Evolutionary conservation across 345 rosid genomes (phyloP).

Genomic region (Sisymbrium altissimum): DNA sequence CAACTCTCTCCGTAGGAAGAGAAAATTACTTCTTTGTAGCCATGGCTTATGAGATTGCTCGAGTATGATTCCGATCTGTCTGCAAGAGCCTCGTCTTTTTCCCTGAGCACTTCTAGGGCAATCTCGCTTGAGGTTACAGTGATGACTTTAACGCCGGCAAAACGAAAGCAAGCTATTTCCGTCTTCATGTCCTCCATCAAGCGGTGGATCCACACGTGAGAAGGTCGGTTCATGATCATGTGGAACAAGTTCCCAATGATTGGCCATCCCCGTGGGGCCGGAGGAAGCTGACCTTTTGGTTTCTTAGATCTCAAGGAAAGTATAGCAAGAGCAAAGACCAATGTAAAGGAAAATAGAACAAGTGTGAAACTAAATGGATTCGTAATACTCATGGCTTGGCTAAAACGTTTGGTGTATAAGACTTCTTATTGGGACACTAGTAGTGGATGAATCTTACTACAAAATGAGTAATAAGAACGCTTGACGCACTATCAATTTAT

Average conservation of each 20-base stretch:
- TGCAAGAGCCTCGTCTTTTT: constrained; percentile 24
- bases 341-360: not conserved
- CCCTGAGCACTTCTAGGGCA: constrained; percentile 24
- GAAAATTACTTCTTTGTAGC: not conserved
- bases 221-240: not conserved
- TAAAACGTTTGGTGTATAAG: too few species aligned
- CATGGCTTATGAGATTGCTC: constrained; percentile 4
- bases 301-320: not conserved
- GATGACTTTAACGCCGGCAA: not conserved
- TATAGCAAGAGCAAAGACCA: not conserved
- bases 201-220: constrained; percentile 14
- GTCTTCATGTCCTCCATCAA: constrained; percentile 8
- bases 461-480: not conserved
- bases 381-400: not conserved
- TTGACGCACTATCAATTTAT: too few species aligned
- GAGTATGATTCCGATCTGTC: constrained; percentile 13
- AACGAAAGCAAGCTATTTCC: constrained; percentile 16
- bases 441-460: not conserved
- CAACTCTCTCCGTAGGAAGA: constrained; percentile 6
- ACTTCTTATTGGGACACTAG: not conserved
- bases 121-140: constrained; percentile 16
- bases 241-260: constrained; percentile 15
- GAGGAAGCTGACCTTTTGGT: constrained; percentile 13
- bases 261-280: not conserved
- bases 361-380: not conserved